Percentiles rank a stretch among this genome's conserved stretches.
Conservation (phyloP, 2,329 filamentous ascomycete genomes). For the Aaosphaeria arxii region DNA sequence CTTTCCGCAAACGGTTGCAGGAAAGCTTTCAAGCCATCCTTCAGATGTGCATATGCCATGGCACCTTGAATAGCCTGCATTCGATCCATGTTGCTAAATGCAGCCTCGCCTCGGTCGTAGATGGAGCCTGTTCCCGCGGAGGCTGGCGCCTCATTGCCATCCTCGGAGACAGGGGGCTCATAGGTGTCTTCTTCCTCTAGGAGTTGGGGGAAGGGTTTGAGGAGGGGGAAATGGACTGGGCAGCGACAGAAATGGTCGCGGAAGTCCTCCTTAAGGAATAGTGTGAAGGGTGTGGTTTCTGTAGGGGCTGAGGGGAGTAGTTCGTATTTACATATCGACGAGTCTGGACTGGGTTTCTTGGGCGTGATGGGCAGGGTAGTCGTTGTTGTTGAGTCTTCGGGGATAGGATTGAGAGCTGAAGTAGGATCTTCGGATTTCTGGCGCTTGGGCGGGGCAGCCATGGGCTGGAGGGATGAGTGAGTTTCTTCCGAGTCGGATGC, state of each 20-base stretch:
- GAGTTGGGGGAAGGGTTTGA: conserved; percentile 72
- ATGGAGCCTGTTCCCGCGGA: conserved; percentile 74
- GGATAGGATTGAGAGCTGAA: conserved; percentile 32
- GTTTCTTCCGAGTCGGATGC: conserved; percentile 34
- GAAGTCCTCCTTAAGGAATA: conserved; percentile 80
- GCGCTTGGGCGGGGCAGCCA: conserved; percentile 22
- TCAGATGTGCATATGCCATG: conserved; percentile 96
- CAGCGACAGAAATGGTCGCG: conserved; percentile 82
- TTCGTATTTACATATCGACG: conserved; percentile 57
- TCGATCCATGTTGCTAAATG: conserved; percentile 85
- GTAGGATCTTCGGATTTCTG: conserved; percentile 34
- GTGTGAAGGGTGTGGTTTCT: conserved; percentile 63
- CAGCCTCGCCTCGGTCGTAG: conserved; percentile 88
- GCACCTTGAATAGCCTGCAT: conserved; percentile 91
- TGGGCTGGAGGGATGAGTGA: conserved; percentile 12
- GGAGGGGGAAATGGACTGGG: conserved; percentile 69
- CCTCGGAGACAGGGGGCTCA: conserved; percentile 76
- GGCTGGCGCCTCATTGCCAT: conserved; percentile 49
- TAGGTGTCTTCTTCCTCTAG: conserved; percentile 94
- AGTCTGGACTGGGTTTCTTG: conserved; percentile 16
- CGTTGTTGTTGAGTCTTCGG: conserved; percentile 8
- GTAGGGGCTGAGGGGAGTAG: conserved; percentile 52
- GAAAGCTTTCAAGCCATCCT: conserved; percentile 93
- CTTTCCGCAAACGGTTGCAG: conserved; percentile 92
- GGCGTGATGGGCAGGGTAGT: conserved; percentile 20